Evolutionary conservation across 2,329 filamentous ascomycete species (phyloP).

Genomic region (Dothiorella sarmentorum): DNA sequence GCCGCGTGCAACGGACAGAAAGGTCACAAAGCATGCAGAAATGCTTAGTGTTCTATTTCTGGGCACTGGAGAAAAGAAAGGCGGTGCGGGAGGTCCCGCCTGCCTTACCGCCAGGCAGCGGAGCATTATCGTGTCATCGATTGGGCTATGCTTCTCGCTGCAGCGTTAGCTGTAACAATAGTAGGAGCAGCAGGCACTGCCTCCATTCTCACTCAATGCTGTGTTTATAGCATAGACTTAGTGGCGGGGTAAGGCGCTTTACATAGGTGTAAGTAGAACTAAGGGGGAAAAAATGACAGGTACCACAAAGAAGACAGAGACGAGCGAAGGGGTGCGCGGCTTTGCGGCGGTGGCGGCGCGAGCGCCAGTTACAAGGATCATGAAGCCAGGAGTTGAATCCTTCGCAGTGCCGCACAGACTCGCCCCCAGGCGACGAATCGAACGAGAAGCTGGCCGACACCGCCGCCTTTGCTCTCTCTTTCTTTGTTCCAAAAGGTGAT

Average conservation of each 20-base stretch:
- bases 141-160: not conserved
- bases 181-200: not conserved
- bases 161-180: not conserved
- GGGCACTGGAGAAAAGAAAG: not conserved
- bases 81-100: constrained; percentile 9
- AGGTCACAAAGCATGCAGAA: not conserved
- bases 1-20: not conserved
- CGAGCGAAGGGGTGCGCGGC: not conserved
- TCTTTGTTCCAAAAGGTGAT: too few species aligned
- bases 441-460: not conserved
- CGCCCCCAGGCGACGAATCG: not conserved
- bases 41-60: constrained; percentile 3
- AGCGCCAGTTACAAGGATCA: not conserved
- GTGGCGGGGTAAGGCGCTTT: too few species aligned
- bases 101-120: not conserved
- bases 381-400: constrained; percentile 14
- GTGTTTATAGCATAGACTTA: too few species aligned
- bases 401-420: constrained; percentile 14
- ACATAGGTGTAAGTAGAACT: too few species aligned
- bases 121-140: not conserved
- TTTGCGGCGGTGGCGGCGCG: not conserved
- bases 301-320: too few species aligned
- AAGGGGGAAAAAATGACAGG: too few species aligned
- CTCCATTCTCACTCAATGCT: not conserved
- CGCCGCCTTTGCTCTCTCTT: too few species aligned